phyloP scores from a whole-genome alignment of 164 flowering plant genomes.

The Vitis vinifera region ASM3070453v1 NC_081810.1:6673501-6674000 shows the following conservation, averaged over 20 bases:
- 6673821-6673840: not conserved
- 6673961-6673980: not conserved
- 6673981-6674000: too few species aligned
- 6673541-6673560: too few species aligned
- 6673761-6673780: not conserved
- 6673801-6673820: not conserved
- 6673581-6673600: too few species aligned
- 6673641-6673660: too few species aligned
- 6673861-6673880: not conserved
- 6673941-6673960: not conserved
- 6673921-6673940: not conserved
- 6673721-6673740: not conserved
- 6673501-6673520: not conserved
- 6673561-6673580: too few species aligned
- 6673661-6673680: not conserved
- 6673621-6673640: too few species aligned
- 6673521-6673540: not conserved
- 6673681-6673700: not conserved
- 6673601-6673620: too few species aligned
- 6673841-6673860: too few species aligned
- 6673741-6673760: not conserved
- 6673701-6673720: not conserved
- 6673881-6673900: not conserved
- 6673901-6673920: not conserved
- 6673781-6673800: not conserved